Evolutionary conservation across 2,329 filamentous ascomycete genomes (phyloP), one percentile per base, ranked within the genome.

Genomic region (Xylariaceae sp.): DNA sequence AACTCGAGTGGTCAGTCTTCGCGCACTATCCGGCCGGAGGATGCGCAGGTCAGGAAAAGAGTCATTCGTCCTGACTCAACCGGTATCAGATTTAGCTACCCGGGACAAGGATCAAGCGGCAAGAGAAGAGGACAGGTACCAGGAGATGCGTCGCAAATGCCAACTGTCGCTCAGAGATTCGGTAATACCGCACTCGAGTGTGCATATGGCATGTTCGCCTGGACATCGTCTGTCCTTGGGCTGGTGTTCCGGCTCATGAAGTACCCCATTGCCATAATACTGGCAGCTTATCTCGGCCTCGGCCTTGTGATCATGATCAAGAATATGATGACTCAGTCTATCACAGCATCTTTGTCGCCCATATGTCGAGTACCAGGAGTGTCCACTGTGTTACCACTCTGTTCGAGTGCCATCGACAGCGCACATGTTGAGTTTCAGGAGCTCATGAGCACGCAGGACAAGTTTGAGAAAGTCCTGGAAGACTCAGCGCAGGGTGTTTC

Each of bases 381-480:
- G 2, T 80, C 81, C 1, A 70, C 80, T 31, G 63, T 90, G 5
- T 70, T 90, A 1, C 78, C 86, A 0, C 86, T 89, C 58, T 91
- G 87, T 56, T 67, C 71, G 5, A 58, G 60, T 5, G 42, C 53
- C 27, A 43, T 45, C 47, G 41, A 54, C 22, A 42, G 45, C 47
- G 11, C 18, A 5, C n/a, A 10, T 41, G 71, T 85, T 40, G 84
- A 90, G 60, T 92, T 92, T 57, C 84, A 89, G 55, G 80, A 85
- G 42, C 75, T 95, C 18, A 86, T 94, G 74, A 76, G 76, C 15
- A 80, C 87, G 1, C 89, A 95, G 66, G 74, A 80, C n/a, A 78
- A 83, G 27, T 90, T 95, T 48, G 87, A 90, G 66, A 80, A 86
- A 49, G 82, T 94, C 1, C 70, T 94, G 4, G 81, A 88, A 57